Evolutionary conservation across 1,284 basidiomycete species (phyloP), one percentile per base, ranked within the genome.

Genomic region (Marasmius fiardii): DNA sequence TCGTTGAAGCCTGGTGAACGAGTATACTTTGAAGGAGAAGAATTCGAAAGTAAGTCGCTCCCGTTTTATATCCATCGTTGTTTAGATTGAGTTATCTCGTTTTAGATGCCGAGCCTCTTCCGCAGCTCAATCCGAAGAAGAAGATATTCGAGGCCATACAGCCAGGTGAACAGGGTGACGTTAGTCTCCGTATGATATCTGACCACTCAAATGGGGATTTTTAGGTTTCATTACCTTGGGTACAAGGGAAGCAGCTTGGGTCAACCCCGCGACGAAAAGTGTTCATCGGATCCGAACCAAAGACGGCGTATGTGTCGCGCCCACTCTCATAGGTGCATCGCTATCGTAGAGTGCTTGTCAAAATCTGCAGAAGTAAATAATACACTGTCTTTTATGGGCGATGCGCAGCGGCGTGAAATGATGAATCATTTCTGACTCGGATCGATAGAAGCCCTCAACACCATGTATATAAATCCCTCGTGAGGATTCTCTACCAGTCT

Each of bases 141-240:
- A 98, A 98, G 76, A 90, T 97, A 31, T 98, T 96, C 64, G 95
- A 98, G 75, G 89, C 92, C 0, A 84, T 98, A 51, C 95, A 96
- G 68, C 93, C 93, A 59, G 85, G 89, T 87, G 60, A 26, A 71
- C 64, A 35, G 31, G 24, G 34, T 33, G 52, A 14, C 18, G 52
- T 18, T 28, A 35, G 28, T 26, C 43, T 23, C 18, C 51, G 39
- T 44, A 37, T 50, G 52, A 34, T 16, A 23, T 28, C 14, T n/a
- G 20, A 35, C 51, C 54, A 52, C 51, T 44, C 59, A 21, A 63
- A 39, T 54, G 23, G 8, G 16, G n/a, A 6, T 14, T 41, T 16
- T 20, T 52, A 84, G 92, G 89, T 18, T 96, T 98, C 69, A 93
- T 80, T 43, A 97, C 95, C 2, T 78, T 97, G 16, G 88, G 94